Evolutionary conservation across 257 asterid species (phyloP).

Genomic region (Verbascum thapsus): DNA sequence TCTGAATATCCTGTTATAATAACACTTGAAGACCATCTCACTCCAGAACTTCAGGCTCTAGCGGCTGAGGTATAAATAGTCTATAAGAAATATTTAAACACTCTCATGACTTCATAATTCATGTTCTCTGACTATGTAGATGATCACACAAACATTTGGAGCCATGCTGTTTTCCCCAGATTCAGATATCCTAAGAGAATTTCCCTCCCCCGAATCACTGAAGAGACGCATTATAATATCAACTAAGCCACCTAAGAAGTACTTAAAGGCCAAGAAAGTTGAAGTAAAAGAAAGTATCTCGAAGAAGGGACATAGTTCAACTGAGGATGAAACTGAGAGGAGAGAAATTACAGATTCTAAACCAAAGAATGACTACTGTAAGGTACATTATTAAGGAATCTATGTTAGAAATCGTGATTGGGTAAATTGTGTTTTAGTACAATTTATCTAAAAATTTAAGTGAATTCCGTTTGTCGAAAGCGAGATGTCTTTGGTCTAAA

Average conservation of each 20-base stretch:
- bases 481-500: no score
- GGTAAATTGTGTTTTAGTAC: no score
- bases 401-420: no score
- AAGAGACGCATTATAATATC: conserved; percentile 60
- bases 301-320: conserved; percentile 36
- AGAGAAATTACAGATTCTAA: conserved; percentile 40
- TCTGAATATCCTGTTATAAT: conserved; percentile 76
- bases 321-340: conserved; percentile 44
- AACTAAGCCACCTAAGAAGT: conserved; percentile 80
- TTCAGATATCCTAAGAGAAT: conserved; percentile 44
- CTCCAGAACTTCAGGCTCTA: conserved; percentile 69
- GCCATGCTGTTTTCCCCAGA: conserved; percentile 60
- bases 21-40: conserved; percentile 84
- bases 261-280: conserved; percentile 40
- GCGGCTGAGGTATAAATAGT: conserved; percentile 60
- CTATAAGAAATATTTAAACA: conserved; percentile 10
- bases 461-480: no score
- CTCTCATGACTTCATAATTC: conserved; percentile 11
- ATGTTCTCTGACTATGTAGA: conserved; percentile 45
- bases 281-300: conserved; percentile 31
- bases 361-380: conserved; percentile 28
- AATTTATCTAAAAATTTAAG: no score
- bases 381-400: conserved; percentile 44
- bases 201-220: conserved; percentile 74
- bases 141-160: conserved; percentile 79